Conservation (phyloP, 2,329 filamentous ascomycete genomes). For the Emmonsia crescens region DNA sequence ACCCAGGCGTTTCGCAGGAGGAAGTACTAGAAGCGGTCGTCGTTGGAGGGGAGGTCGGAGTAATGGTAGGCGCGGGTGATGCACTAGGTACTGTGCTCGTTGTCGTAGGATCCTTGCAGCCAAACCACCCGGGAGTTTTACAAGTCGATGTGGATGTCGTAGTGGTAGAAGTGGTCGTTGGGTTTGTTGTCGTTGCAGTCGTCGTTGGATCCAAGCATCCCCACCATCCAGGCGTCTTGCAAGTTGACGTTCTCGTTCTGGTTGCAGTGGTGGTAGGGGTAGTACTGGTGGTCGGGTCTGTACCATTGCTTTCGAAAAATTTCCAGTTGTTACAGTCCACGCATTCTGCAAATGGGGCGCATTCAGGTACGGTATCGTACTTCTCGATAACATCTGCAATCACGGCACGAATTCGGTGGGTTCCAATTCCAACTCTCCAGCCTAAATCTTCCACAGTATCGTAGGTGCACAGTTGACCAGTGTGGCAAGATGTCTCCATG, state of each 20-base stretch:
- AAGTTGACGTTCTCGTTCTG: constrained; percentile 67
- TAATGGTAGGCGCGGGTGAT: constrained; percentile 13
- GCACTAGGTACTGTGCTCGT: constrained; percentile 20
- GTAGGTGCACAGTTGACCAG: constrained; percentile 77
- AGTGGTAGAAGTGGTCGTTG: constrained; percentile 27
- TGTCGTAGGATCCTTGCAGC: constrained; percentile 28
- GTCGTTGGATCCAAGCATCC: constrained; percentile 46
- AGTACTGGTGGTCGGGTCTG: constrained; percentile 57
- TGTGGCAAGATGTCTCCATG: constrained; percentile 85
- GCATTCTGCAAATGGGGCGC: constrained; percentile 65
- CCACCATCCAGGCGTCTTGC: constrained; percentile 89
- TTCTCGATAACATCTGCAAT: constrained; percentile 77
- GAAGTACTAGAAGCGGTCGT: constrained; percentile 21
- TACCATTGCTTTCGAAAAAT: constrained; percentile 86
- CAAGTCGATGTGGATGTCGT: constrained; percentile 26
- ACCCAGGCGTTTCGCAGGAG: constrained; percentile 27
- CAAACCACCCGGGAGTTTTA: constrained; percentile 35
- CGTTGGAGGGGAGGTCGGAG: constrained; percentile 17
- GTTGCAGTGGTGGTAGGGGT: constrained; percentile 45
- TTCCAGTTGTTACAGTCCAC: constrained; percentile 90
- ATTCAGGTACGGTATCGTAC: constrained; percentile 71
- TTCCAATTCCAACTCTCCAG: constrained; percentile 83
- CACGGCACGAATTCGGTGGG: constrained; percentile 79
- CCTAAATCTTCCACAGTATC: constrained; percentile 86
- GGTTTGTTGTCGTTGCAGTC: constrained; percentile 25